Evolutionary conservation across 2,329 filamentous ascomycete species (phyloP).

Genomic region (Aspergillus chevalieri): DNA sequence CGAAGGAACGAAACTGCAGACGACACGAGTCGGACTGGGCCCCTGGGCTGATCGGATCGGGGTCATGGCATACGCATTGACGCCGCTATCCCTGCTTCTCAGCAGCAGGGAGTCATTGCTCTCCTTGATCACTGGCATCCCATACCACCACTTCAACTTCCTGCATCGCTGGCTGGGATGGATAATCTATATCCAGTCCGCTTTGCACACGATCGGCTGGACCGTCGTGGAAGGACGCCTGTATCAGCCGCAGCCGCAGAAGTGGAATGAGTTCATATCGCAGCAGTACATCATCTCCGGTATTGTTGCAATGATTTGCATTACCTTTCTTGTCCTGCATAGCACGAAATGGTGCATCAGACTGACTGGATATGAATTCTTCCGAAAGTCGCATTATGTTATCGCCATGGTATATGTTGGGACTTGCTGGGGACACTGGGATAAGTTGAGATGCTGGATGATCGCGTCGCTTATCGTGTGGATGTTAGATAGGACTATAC

Average conservation of each 20-base stretch:
- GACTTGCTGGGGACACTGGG: slow-evolving; percentile 71
- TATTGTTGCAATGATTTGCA: slow-evolving; percentile 59
- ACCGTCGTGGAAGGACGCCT: slow-evolving; percentile 58
- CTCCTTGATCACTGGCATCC: slow-evolving; percentile 63
- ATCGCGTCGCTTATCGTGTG: slow-evolving; percentile 61
- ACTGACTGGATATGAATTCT: slow-evolving; percentile 68
- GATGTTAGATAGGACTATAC: slow-evolving; percentile 56
- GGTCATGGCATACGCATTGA: slow-evolving; percentile 66
- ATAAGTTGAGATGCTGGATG: slow-evolving; percentile 61
- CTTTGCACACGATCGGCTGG: slow-evolving; percentile 67
- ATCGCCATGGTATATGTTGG: slow-evolving; percentile 69
- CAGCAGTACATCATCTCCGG: slow-evolving; percentile 70
- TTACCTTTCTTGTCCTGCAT: slow-evolving; percentile 56
- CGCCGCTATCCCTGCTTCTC: slow-evolving; percentile 62
- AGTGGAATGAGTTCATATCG: slow-evolving; percentile 52
- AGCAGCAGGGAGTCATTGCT: slow-evolving; percentile 65
- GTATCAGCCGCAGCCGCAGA: slow-evolving; percentile 65
- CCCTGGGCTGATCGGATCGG: slow-evolving; percentile 65
- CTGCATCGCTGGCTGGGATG: slow-evolving; percentile 71
- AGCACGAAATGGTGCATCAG: slow-evolving; percentile 56
- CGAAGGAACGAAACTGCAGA: slow-evolving; percentile 50
- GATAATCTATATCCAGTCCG: slow-evolving; percentile 62
- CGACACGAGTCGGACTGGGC: slow-evolving; percentile 60
- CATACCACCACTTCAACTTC: slow-evolving; percentile 73
- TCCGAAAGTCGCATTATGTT: slow-evolving; percentile 67